phyloP scores from a whole-genome alignment of 179 eudicot species.

The Beta macrorhiza region DNA sequence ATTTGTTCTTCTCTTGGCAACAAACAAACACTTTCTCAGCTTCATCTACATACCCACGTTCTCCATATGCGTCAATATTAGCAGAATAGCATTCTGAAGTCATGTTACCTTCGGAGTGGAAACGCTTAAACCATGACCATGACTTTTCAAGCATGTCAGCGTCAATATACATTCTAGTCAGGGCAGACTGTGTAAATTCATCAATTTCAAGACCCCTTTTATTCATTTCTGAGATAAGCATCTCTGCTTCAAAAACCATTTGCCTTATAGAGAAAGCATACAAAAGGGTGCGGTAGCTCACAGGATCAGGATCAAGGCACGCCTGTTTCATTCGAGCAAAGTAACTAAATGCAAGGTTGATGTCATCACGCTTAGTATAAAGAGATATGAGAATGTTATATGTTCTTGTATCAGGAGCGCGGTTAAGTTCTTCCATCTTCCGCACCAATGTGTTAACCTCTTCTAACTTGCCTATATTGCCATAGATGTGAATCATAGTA shows the following conservation, averaged over 20 bases:
- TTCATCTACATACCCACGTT: conserved; percentile 58
- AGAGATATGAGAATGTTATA: conserved; percentile 81
- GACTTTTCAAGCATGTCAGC: conserved; percentile 72
- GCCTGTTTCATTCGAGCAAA: conserved; percentile 65
- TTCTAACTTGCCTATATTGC: conserved; percentile 57
- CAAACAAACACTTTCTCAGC: conserved; percentile 69
- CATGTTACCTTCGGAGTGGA: conserved; percentile 66
- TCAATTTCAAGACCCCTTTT: conserved; percentile 63
- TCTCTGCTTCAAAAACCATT: conserved; percentile 78
- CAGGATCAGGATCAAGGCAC: conserved; percentile 66
- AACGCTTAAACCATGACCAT: conserved; percentile 76
- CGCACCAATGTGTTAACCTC: conserved; percentile 56
- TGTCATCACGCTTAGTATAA: conserved; percentile 65
- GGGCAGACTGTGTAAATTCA: conserved; percentile 78
- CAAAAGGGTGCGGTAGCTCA: conserved; percentile 79
- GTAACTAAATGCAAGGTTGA: conserved; percentile 58
- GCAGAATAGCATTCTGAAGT: conserved; percentile 80
- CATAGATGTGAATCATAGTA: conserved; percentile 79
- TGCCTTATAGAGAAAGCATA: conserved; percentile 76
- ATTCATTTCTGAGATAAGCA: conserved; percentile 70
- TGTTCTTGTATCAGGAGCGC: conserved; percentile 75
- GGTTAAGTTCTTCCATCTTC: conserved; percentile 64
- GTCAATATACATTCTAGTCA: conserved; percentile 86
- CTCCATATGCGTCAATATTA: conserved; percentile 88
- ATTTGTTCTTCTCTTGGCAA: conserved; percentile 51